These are phyloP conservation scores for Erythrobasidium hasegawianum DNA, from an alignment of 1,284 basidiomycete species.

Conservation along the genomic window DNA sequence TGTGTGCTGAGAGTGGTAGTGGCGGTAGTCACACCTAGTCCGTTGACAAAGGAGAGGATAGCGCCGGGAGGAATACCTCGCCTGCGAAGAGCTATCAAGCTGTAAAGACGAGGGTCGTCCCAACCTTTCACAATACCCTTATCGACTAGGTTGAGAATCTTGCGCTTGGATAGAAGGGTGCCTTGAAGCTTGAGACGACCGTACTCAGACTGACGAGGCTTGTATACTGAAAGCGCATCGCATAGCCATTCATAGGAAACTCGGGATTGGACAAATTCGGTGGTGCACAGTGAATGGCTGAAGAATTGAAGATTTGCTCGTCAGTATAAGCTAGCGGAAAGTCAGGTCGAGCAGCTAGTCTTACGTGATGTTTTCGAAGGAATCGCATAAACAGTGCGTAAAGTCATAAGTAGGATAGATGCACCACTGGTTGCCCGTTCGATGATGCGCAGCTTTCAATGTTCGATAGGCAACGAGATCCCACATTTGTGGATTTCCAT, in stretches of 20 bases:
- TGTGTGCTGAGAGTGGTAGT: constrained; percentile 78
- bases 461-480: constrained; percentile 96
- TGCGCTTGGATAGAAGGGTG: constrained; percentile 95
- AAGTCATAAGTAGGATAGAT: constrained; percentile 96
- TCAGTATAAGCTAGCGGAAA: not conserved
- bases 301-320: not conserved
- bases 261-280: constrained; percentile 92
- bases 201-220: constrained; percentile 97
- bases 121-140: constrained; percentile 81
- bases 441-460: constrained; percentile 83
- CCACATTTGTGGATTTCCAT: constrained; percentile 99
- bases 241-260: constrained; percentile 99
- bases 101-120: constrained; percentile 99
- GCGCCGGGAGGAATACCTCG: constrained; percentile 95
- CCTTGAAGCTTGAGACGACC: constrained; percentile 91
- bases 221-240: constrained; percentile 92
- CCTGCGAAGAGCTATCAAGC: constrained; percentile 87
- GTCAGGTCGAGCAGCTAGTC: constrained; percentile 48
- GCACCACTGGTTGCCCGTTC: constrained; percentile 84
- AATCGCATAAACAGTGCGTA: constrained; percentile 97
- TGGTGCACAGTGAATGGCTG: constrained; percentile 95
- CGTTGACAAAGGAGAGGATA: constrained; percentile 85
- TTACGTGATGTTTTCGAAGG: constrained; percentile 97
- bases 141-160: constrained; percentile 84
- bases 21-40: constrained; percentile 85